Conservation (phyloP, 352 stramenopile genomes). For the Globisporangium sylvaticum region DNA sequence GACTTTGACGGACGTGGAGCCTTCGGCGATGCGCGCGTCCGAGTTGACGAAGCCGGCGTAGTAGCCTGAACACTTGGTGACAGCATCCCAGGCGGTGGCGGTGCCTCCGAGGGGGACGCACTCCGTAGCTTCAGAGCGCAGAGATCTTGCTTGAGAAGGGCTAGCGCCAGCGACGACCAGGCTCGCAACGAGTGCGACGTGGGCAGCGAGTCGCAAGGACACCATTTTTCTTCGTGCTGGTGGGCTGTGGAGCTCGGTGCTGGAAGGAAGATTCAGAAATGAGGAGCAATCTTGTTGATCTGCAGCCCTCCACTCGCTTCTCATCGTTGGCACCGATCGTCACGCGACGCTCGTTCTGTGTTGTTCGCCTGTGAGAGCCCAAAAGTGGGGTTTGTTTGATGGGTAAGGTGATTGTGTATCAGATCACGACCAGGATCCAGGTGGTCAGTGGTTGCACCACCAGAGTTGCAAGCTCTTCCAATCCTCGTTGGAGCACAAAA, state of each 20-base stretch:
- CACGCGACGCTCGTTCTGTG: neutral
- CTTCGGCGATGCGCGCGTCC: neutral
- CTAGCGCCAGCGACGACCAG: neutral
- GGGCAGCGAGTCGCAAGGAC: neutral
- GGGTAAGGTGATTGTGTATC: neutral
- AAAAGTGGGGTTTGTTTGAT: neutral
- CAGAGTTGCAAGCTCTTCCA: neutral
- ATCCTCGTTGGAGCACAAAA: neutral
- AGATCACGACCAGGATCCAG: neutral
- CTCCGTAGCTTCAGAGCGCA: neutral
- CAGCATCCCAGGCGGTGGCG: neutral
- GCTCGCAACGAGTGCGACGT: neutral
- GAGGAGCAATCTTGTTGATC: neutral
- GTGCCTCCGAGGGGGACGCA: neutral
- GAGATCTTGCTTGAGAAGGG: neutral
- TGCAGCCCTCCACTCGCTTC: neutral
- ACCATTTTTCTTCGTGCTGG: neutral
- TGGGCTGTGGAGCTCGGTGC: neutral
- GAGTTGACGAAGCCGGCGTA: neutral
- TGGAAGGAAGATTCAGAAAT: neutral
- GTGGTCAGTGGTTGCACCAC: neutral
- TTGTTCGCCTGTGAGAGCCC: neutral
- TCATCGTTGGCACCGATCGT: neutral
- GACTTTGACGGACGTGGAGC: neutral
- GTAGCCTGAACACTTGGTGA: neutral